Conservation (phyloP, 768 basidiomycete genomes). For the Hygrophoropsis aurantiaca region DNA sequence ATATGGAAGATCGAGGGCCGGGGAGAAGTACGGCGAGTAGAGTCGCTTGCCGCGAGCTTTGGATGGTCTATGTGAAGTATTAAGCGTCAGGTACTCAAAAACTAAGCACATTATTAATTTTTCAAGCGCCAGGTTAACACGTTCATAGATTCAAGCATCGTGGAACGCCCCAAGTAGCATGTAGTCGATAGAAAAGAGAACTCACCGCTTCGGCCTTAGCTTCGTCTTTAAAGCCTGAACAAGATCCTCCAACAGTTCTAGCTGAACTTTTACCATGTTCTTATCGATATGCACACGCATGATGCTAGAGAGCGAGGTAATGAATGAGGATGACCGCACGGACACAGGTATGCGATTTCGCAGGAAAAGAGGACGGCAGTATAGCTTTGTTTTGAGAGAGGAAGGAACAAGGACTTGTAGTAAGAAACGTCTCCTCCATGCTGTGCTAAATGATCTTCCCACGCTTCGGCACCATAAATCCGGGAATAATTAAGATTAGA, state of each 20-base stretch:
- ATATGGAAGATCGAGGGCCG: constrained; percentile 36
- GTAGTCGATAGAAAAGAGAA: not conserved
- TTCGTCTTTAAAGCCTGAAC: constrained; percentile 17
- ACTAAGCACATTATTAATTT: too few relatives aligned
- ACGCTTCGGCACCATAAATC: too few relatives aligned
- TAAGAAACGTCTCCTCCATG: too few relatives aligned
- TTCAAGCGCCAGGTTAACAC: too few relatives aligned
- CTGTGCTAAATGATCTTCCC: too few relatives aligned
- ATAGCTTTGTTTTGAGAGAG: not conserved
- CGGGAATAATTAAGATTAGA: too few relatives aligned
- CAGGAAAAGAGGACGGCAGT: not conserved
- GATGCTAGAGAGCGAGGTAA: not conserved
- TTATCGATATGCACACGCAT: constrained; percentile 14
- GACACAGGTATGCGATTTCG: too few relatives aligned
- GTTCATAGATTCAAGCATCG: too few relatives aligned
- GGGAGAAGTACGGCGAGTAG: constrained; percentile 19
- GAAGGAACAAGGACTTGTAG: not conserved
- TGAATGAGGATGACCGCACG: not conserved
- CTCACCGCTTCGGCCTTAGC: constrained; percentile 20
- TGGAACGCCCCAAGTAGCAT: too few relatives aligned
- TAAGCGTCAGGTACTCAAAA: too few relatives aligned
- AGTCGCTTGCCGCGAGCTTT: too few relatives aligned
- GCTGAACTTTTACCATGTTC: constrained; percentile 16
- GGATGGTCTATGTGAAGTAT: too few relatives aligned
- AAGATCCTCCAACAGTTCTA: constrained; percentile 14